phyloP scores from a whole-genome alignment of 352 stramenopile genomes.

The Pythium rishiriense region DNA sequence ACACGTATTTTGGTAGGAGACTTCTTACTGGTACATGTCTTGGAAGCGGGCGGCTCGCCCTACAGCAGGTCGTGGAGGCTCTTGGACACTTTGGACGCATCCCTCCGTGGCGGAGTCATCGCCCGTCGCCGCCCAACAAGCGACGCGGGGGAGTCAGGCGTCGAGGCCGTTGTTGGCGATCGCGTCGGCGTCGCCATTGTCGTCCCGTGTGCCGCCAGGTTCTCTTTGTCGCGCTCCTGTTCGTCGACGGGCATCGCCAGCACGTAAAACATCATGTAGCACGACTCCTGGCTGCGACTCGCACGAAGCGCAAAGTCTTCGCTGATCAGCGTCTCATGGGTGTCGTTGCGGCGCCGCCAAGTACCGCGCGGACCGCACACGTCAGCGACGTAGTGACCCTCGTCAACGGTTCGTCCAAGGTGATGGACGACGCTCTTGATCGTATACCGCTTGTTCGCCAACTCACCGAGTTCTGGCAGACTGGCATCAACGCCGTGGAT shows the following conservation, averaged over 20 bases:
- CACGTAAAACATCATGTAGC: slow-evolving; percentile 90
- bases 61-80: slow-evolving; percentile 28
- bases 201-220: slow-evolving; percentile 27
- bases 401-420: slow-evolving; percentile 71
- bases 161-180: background rate
- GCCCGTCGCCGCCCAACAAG: slow-evolving; percentile 25
- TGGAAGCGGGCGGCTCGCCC: background rate
- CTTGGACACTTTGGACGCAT: slow-evolving; percentile 25
- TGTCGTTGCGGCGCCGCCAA: slow-evolving; percentile 85
- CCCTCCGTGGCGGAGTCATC: slow-evolving; percentile 17
- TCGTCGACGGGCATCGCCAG: slow-evolving; percentile 31
- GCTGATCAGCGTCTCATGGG: slow-evolving; percentile 72
- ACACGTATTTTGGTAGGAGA: no score
- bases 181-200: background rate
- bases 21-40: no score
- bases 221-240: slow-evolving; percentile 62
- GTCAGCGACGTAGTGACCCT: slow-evolving; percentile 86
- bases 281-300: slow-evolving; percentile 79
- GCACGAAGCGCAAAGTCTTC: slow-evolving; percentile 75
- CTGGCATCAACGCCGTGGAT: slow-evolving; percentile 15
- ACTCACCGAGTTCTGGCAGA: background rate
- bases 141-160: slow-evolving; percentile 21
- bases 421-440: slow-evolving; percentile 82
- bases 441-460: slow-evolving; percentile 21
- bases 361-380: slow-evolving; percentile 48